Conservation (phyloP, 108 stramenopile genomes). For the Pseudonitzschia pungens region DNA sequence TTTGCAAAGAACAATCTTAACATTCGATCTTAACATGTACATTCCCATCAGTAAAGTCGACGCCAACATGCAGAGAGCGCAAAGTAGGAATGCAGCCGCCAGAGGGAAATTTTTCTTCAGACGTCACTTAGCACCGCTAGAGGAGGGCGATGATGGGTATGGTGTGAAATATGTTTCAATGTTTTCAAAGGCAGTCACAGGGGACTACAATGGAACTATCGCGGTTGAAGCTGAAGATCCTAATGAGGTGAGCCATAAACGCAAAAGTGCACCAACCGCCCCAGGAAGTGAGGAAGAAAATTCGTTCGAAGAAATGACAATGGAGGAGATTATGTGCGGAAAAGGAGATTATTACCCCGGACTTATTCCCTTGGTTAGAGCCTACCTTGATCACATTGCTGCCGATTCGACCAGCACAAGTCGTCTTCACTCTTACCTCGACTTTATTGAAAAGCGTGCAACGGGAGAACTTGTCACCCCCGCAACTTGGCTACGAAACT, state of each 20-base stretch:
- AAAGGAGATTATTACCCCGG: conserved; percentile 98
- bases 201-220: conserved; percentile 12
- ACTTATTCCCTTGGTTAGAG: conserved; percentile 92
- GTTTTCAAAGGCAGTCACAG: conserved; percentile 69
- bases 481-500: conserved; percentile 95
- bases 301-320: conserved; percentile 95
- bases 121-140: conserved; percentile 89
- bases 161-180: conserved; percentile 82
- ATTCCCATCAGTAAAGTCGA: conserved; percentile 95
- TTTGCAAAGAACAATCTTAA: conserved; percentile 93
- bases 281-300: conserved; percentile 83
- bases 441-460: conserved; percentile 86
- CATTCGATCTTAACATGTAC: conserved; percentile 98
- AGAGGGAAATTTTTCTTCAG: conserved; percentile 95
- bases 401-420: conserved; percentile 80
- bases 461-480: conserved; percentile 91
- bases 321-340: conserved; percentile 95
- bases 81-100: conserved; percentile 83
- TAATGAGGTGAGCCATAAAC: conserved; percentile 61
- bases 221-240: conserved; percentile 31
- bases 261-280: conserved; percentile 62
- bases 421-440: conserved; percentile 75
- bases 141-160: conserved; percentile 83
- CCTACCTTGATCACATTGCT: conserved; percentile 95
- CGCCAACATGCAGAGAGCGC: conserved; percentile 98